phyloP scores from a whole-genome alignment of 2,329 filamentous ascomycete species.

The Cyphellophora attinorum region DNA sequence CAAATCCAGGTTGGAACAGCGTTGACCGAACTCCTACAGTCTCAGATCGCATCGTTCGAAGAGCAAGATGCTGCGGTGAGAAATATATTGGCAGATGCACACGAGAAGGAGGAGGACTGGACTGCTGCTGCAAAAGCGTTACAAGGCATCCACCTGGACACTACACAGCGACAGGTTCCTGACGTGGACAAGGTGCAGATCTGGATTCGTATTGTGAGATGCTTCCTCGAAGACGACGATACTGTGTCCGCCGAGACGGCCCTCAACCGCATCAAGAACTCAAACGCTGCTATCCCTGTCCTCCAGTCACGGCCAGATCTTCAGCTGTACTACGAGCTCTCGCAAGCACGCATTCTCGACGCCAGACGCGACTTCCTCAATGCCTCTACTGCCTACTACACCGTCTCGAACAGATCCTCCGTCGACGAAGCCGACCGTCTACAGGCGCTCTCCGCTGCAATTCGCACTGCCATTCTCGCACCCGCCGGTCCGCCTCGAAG shows the following conservation, averaged over 20 bases:
- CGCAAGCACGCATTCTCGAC: constrained; percentile 86
- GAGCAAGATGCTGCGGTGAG: constrained; percentile 75
- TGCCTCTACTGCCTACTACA: constrained; percentile 79
- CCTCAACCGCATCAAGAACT: constrained; percentile 89
- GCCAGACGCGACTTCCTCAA: constrained; percentile 82
- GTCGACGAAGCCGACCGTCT: constrained; percentile 83
- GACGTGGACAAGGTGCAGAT: constrained; percentile 73
- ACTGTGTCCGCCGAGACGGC: constrained; percentile 74
- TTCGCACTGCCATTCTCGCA: constrained; percentile 85
- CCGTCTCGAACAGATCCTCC: constrained; percentile 65
- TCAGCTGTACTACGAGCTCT: constrained; percentile 77
- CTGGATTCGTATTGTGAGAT: constrained; percentile 89
- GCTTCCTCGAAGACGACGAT: constrained; percentile 91
- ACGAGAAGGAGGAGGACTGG: constrained; percentile 76
- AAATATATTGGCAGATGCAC: constrained; percentile 70
- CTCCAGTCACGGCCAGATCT: constrained; percentile 54
- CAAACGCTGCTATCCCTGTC: constrained; percentile 62
- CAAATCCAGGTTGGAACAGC: constrained; percentile 68
- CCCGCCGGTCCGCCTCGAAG: constrained; percentile 81
- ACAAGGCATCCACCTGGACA: constrained; percentile 78
- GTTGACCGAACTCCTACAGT: constrained; percentile 57
- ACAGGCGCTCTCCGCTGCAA: constrained; percentile 73
- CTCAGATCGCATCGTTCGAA: constrained; percentile 65
- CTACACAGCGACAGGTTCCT: constrained; percentile 72
- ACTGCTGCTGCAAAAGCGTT: constrained; percentile 66